Conservation (phyloP, 1,284 basidiomycete species). For the Cutaneotrichosporon sp. region DNA sequence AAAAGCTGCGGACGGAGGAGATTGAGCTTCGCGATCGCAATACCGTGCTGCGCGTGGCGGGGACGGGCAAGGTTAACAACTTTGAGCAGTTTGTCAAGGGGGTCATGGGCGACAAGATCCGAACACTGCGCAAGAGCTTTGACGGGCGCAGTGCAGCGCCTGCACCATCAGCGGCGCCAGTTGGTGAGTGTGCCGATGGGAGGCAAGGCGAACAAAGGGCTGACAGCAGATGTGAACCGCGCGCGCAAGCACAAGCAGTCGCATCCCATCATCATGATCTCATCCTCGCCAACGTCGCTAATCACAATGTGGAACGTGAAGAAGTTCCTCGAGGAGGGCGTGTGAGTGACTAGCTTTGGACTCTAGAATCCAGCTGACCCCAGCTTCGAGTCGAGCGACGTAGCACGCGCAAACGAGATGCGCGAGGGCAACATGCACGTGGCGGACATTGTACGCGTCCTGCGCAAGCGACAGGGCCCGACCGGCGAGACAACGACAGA, state of each 20-base stretch:
- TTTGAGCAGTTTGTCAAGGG: conserved; percentile 43
- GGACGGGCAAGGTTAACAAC: conserved; percentile 46
- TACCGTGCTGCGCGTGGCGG: conserved; percentile 41
- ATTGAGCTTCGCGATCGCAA: conserved; percentile 47
- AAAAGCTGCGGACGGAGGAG: conserved; percentile 56
- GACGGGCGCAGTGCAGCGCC: conserved; percentile 25
- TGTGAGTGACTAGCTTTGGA: conserved; percentile 57
- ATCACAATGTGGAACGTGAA: conserved; percentile 98
- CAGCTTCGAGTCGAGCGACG: conserved; percentile 76
- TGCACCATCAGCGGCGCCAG: conserved; percentile 16
- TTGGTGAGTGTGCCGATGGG: background rate
- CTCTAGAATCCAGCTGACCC: conserved; percentile 7
- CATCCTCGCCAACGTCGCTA: conserved; percentile 88
- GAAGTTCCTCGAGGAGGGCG: conserved; percentile 83
- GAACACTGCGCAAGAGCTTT: conserved; percentile 38
- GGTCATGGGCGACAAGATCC: conserved; percentile 48
- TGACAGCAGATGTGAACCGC: conserved; percentile 21
- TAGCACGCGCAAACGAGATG: conserved; percentile 59
- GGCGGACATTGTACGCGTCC: conserved; percentile 79
- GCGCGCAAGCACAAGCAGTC: conserved; percentile 51
- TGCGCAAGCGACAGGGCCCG: conserved; percentile 64
- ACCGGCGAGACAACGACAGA: conserved; percentile 53
- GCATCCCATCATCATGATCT: conserved; percentile 93
- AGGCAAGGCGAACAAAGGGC: background rate
- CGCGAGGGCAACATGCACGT: conserved; percentile 69